phyloP scores from a whole-genome alignment of 2,329 filamentous ascomycete species.

The Huntiella omanensis region DNA sequence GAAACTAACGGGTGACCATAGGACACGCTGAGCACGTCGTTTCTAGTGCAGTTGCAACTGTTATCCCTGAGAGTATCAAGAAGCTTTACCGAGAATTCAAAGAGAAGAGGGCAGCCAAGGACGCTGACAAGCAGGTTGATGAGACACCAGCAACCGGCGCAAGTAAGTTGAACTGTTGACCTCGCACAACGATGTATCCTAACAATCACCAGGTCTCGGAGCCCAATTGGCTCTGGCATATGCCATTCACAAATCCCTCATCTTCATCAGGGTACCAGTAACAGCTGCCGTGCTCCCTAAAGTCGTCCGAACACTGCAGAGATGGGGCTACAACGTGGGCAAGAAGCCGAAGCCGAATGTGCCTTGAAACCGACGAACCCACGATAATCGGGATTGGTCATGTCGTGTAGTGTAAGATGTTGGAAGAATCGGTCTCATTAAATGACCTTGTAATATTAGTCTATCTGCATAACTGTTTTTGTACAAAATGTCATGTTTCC shows the following conservation, averaged over 20 bases:
- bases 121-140: not conserved
- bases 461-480: too few relatives aligned
- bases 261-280: slow-evolving; percentile 84
- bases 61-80: slow-evolving; percentile 35
- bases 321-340: slow-evolving; percentile 91
- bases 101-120: slow-evolving; percentile 21
- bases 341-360: slow-evolving; percentile 33
- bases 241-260: slow-evolving; percentile 93
- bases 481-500: too few relatives aligned
- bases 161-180: slow-evolving; percentile 38
- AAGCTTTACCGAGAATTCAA: slow-evolving; percentile 20
- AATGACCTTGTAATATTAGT: too few relatives aligned
- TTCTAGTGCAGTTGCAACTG: slow-evolving; percentile 35
- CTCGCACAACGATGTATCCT: not conserved
- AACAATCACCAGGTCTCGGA: slow-evolving; percentile 29
- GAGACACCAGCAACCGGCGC: slow-evolving; percentile 25
- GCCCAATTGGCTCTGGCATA: slow-evolving; percentile 89
- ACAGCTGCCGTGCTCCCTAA: slow-evolving; percentile 83
- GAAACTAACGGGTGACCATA: slow-evolving; percentile 16
- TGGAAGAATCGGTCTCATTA: too few relatives aligned
- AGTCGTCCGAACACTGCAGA: slow-evolving; percentile 71
- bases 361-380: too few relatives aligned
- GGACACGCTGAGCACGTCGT: slow-evolving; percentile 48
- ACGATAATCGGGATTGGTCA: too few relatives aligned
- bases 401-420: too few relatives aligned